Evolutionary conservation across 768 basidiomycete genomes (phyloP).

Genomic region (Termitomyces sp.): DNA sequence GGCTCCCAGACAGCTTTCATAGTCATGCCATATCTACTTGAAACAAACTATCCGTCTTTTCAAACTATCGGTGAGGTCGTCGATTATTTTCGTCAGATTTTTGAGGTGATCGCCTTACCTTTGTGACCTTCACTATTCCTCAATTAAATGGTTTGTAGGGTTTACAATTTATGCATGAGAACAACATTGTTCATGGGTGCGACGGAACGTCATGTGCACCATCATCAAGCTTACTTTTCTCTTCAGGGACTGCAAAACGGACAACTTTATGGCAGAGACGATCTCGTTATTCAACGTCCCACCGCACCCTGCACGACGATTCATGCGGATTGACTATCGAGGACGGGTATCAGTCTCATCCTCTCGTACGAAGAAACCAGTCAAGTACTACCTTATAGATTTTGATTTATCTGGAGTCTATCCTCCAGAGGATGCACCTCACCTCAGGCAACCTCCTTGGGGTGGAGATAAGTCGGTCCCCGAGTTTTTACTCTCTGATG

Average conservation of each 20-base stretch:
- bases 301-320: background rate
- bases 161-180: background rate
- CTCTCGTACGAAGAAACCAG: background rate
- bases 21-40: conserved; percentile 21
- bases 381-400: background rate
- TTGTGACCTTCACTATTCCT: background rate
- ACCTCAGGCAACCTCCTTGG: conserved; percentile 21
- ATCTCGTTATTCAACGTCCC: background rate
- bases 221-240: background rate
- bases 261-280: background rate
- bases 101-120: background rate
- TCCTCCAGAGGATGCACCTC: conserved; percentile 17
- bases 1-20: conserved; percentile 11
- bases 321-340: background rate
- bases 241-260: background rate
- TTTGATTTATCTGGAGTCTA: background rate
- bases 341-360: background rate
- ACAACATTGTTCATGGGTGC: background rate
- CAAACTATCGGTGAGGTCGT: background rate
- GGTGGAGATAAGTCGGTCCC: conserved; percentile 37
- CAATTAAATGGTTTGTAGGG: background rate
- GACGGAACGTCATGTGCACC: background rate
- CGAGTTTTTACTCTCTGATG: conserved; percentile 11
- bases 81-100: background rate
- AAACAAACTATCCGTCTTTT: background rate